phyloP scores from a whole-genome alignment of 768 basidiomycete species.

The Coprinellus aureogranulatus region DNA sequence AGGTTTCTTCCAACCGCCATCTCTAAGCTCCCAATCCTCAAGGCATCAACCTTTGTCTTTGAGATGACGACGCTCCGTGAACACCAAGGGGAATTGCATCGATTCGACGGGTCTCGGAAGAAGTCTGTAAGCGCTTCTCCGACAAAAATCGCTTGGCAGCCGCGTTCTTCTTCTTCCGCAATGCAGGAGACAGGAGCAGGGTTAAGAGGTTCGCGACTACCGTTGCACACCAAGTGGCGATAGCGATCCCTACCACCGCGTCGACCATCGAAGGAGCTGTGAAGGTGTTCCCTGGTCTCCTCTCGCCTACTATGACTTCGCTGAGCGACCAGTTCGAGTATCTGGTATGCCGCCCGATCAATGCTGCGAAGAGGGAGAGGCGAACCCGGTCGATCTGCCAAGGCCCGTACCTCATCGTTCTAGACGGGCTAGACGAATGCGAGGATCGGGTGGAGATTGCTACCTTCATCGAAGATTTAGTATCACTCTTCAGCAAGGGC shows the following conservation, averaged over 20 bases:
- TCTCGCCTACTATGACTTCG: neutral
- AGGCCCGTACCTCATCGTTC: constrained; percentile 6
- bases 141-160: neutral
- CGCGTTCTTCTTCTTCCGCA: constrained; percentile 15
- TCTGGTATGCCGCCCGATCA: constrained; percentile 8
- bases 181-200: constrained; percentile 1
- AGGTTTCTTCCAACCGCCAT: too few relatives aligned
- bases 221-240: constrained; percentile 13
- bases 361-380: neutral
- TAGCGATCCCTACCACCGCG: constrained; percentile 1
- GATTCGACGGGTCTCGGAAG: too few relatives aligned
- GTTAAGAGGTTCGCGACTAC: constrained; percentile 9
- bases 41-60: too few relatives aligned
- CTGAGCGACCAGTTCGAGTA: constrained; percentile 6
- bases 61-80: constrained; percentile 4
- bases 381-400: neutral
- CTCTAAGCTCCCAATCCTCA: too few relatives aligned
- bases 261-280: neutral
- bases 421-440: constrained; percentile 22
- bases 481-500: neutral
- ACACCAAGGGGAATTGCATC: too few relatives aligned
- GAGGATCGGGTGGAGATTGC: constrained; percentile 3
- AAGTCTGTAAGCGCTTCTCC: constrained; percentile 7
- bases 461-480: constrained; percentile 2
- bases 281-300: constrained; percentile 1